Evolutionary conservation across 140 eudicot species (phyloP), one percentile per base, ranked within the genome.

Genomic region (Flaveria floridana): DNA sequence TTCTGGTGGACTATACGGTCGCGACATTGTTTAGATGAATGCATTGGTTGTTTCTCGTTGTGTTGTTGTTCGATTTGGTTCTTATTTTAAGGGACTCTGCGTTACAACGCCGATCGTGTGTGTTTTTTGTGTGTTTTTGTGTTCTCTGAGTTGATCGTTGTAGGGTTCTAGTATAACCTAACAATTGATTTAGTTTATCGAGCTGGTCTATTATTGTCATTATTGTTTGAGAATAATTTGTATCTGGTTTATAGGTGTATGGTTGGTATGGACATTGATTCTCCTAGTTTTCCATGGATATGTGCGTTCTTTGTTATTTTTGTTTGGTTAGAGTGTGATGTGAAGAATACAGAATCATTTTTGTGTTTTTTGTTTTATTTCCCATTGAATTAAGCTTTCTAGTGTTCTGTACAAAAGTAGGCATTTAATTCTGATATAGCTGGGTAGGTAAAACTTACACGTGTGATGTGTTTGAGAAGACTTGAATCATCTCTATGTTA

Each of bases 231-330:
- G 28, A 6, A 1, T 9, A 47, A 61, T 63, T 63, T 16, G 30
- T 42, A 20, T 37, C 34, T 65, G 10, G 20, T 65, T 18, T 51
- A 14, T 57, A 26, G 52, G 73, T 64, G 11, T 10, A 65, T 75
- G 73, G 66, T 7, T 65, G n/a, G 64, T 14, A 64, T 75, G 44
- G 65, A 34, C 55, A 13, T 65, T 14, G 68, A 75, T 65, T 75
- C 51, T 75, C 3, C 11, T 19, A 7, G 20, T 65, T 65, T 65
- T 75, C 65, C 53, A 64, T 75, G 65, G 73, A 65, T 65, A 15
- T 19, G 55, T 25, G 52, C 41, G 50, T 65, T 50, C 37, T 30
- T 75, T 63, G 18, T 26, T 30, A 47, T 71, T 48, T 64, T 30
- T 34, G 66, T 19, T 75, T 37, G 56, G 26, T 50, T 37, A 34